These are phyloP conservation scores for Xylariomycetidae sp. DNA, from an alignment of 2,329 filamentous ascomycete species.

Conservation along the genomic window DNA sequence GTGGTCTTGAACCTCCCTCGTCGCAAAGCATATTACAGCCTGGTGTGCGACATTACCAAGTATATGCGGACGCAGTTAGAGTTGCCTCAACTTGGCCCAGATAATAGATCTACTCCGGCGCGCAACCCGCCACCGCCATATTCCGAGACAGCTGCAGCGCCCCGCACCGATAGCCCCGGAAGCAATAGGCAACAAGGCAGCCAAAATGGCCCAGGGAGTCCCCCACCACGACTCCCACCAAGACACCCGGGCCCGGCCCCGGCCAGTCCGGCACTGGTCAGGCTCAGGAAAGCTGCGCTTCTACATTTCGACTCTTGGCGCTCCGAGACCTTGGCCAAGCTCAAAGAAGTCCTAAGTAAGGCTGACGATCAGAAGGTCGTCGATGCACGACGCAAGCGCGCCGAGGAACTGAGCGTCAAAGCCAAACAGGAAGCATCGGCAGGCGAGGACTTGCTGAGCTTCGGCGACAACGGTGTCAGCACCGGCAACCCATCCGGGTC, in stretches of 20 bases:
- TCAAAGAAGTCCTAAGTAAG: conserved; percentile 62
- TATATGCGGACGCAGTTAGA: conserved; percentile 51
- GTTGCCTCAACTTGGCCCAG: conserved; percentile 20
- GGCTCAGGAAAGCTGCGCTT: conserved; percentile 50
- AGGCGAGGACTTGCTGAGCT: conserved; percentile 33
- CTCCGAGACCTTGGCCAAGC: conserved; percentile 60
- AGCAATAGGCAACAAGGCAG: neutral
- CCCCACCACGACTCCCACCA: conserved; percentile 5
- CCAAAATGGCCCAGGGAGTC: conserved; percentile 2
- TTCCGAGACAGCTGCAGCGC: conserved; percentile 8
- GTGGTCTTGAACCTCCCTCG: conserved; percentile 49
- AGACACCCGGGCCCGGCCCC: conserved; percentile 7
- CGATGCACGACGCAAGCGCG: conserved; percentile 41
- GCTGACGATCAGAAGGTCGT: conserved; percentile 43
- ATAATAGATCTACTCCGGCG: conserved; percentile 23
- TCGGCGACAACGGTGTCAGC: neutral
- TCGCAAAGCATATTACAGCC: conserved; percentile 45
- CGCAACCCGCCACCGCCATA: conserved; percentile 13
- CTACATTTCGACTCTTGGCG: conserved; percentile 75
- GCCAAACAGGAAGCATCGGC: conserved; percentile 29
- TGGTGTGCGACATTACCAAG: conserved; percentile 47
- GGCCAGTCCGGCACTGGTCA: conserved; percentile 27
- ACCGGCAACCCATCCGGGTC: neutral
- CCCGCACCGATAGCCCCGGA: conserved; percentile 4
- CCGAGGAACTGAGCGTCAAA: conserved; percentile 36